phyloP scores from a whole-genome alignment of 768 basidiomycete genomes.

The Pisolithus sp. region DNA sequence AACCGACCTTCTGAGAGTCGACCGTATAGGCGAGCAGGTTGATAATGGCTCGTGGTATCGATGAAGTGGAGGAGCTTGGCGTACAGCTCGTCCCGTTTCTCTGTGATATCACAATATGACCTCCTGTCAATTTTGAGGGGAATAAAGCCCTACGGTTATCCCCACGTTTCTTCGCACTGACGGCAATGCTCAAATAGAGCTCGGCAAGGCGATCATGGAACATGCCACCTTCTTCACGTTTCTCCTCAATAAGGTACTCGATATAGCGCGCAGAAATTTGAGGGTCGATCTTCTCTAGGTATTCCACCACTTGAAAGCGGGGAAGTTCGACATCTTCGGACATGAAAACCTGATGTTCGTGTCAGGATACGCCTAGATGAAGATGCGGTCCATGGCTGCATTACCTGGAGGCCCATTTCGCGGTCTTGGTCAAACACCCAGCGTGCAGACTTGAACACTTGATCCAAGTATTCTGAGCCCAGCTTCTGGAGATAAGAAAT shows the following conservation, averaged over 20 bases:
- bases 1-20: constrained; percentile 73
- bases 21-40: constrained; percentile 74
- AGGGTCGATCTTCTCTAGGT: constrained; percentile 66
- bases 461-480: constrained; percentile 71
- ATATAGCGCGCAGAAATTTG: constrained; percentile 73
- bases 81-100: constrained; percentile 45
- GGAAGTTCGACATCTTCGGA: constrained; percentile 94
- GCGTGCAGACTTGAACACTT: constrained; percentile 73
- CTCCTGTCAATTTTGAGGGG: constrained; percentile 3
- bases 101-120: constrained; percentile 27
- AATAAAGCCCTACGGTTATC: constrained; percentile 44
- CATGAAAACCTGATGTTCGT: constrained; percentile 70
- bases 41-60: constrained; percentile 60
- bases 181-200: constrained; percentile 70
- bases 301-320: constrained; percentile 64
- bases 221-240: constrained; percentile 54
- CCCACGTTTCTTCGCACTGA: constrained; percentile 48
- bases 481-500: constrained; percentile 89
- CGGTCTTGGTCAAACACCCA: constrained; percentile 82
- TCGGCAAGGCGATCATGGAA: constrained; percentile 91
- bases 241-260: constrained; percentile 75
- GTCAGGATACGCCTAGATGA: neutral
- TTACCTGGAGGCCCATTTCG: constrained; percentile 71
- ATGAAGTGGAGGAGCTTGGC: constrained; percentile 75
- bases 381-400: neutral